A percentile compares a stretch with the other conserved stretches of the same genome.
These are phyloP conservation scores for Myriosclerotinia scirpicola DNA, from an alignment of 2,329 filamentous ascomycete genomes.

Conservation along the genomic window DNA sequence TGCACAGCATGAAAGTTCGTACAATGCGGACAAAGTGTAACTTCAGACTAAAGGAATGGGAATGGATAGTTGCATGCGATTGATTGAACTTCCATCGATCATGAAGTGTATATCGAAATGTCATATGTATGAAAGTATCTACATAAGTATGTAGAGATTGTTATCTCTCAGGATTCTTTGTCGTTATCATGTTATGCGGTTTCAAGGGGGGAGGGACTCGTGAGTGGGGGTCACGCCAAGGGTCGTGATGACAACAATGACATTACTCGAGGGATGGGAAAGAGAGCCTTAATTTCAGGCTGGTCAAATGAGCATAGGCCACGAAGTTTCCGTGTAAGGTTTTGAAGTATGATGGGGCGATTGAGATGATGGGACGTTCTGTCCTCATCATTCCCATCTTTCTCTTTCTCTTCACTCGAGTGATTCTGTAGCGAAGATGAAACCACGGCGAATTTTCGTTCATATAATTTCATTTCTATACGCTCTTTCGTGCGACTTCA, in stretches of 20 bases:
- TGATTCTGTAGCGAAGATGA: neutral
- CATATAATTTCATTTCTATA: neutral
- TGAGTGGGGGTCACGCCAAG: constrained; percentile 1
- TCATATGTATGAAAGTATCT: constrained; percentile 10
- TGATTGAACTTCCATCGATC: neutral
- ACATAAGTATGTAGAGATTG: neutral
- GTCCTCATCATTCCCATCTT: neutral
- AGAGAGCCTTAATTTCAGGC: neutral
- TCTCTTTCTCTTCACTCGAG: neutral
- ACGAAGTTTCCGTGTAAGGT: constrained; percentile 10
- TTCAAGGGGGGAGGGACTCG: neutral
- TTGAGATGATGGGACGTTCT: too few species aligned
- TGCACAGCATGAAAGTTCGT: neutral
- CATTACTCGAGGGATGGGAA: neutral
- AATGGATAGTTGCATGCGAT: neutral
- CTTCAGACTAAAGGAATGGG: neutral
- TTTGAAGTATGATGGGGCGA: neutral
- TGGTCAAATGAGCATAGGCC: neutral
- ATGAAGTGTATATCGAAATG: constrained; percentile 1
- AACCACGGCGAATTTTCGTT: neutral
- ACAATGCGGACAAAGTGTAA: neutral
- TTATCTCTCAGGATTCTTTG: neutral
- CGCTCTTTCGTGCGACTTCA: neutral
- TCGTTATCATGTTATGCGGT: neutral
- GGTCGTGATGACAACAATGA: neutral